Base-by-base conservation (phyloP, 2,329 filamentous ascomycete species). In the Xylaria sp. region DNA sequence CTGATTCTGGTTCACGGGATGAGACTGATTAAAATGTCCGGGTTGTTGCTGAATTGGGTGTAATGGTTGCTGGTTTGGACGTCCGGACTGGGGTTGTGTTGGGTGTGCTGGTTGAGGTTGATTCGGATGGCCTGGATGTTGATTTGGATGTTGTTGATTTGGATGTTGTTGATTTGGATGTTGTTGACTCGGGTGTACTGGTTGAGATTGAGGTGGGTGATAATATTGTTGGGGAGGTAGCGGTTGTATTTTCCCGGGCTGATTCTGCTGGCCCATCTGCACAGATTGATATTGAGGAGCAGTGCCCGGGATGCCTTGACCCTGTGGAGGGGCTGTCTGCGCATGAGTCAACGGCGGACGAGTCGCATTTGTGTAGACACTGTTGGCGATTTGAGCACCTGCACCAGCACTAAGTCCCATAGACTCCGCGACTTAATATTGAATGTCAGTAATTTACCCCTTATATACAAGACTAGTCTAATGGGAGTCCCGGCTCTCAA, bases 291-390 rank as follows among this genome's bases (percentile, higher is more conserved):
- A 44, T 25, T 68, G 68, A 39, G n/a, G 68, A 39, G n/a, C 15
- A 15, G 37, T 18, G 7, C 50, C 44, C n/a, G 63, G 67, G 20
- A 39, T 31, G 20, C 67, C 67, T 13, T 67, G 57, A 28, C 58
- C 25, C 18, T 73, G 71, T 31, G 67, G 39, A 18, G 71, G 71
- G 31, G 67, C 69, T 6, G 71, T 72, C 31, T 70, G 67, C 20
- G 70, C 60, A 55, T 72, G 70, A 37, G 31, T 28, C n/a, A 71
- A 20, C 12, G 48, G 71, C 3, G 71, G 71, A 46, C 71, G 71
- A 13, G 59, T 64, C 15, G 61, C 20, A 52, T 13, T 67, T 13
- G 31, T 25, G 31, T 66, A 71, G 25, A 72, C 28, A 18, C 28
- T 63, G 20, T 25, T 65, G 3, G 63, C 71, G 65, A 72, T 37